phyloP scores from a whole-genome alignment of 768 basidiomycete genomes.

The Amanita rimosa region DNA sequence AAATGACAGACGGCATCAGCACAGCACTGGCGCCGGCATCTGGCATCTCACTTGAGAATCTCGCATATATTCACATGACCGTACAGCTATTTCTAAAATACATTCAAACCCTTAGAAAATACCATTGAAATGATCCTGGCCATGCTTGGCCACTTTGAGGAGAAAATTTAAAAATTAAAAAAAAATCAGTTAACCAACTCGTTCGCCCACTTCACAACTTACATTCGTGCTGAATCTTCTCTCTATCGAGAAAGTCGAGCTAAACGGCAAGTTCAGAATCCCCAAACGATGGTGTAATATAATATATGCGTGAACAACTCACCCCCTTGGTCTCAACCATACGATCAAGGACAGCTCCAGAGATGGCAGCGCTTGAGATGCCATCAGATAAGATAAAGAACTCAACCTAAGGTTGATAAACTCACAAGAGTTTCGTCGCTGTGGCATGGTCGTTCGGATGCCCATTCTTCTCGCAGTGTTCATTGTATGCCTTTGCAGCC shows the following conservation, averaged over 20 bases:
- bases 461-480: conserved; percentile 40
- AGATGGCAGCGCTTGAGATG: conserved; percentile 35
- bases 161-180: too few relatives aligned
- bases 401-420: neutral
- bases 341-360: conserved; percentile 37
- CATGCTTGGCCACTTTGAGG: too few relatives aligned
- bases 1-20: too few relatives aligned
- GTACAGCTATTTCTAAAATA: too few relatives aligned
- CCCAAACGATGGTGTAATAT: neutral
- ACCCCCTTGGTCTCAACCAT: conserved; percentile 45
- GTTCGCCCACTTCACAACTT: neutral
- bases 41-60: too few relatives aligned
- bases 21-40: too few relatives aligned
- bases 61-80: too few relatives aligned
- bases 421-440: conserved; percentile 46
- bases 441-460: conserved; percentile 34
- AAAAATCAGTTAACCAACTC: too few relatives aligned
- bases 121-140: too few relatives aligned
- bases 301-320: conserved; percentile 7
- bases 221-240: conserved; percentile 16
- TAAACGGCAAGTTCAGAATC: conserved; percentile 3
- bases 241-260: conserved; percentile 15
- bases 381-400: neutral
- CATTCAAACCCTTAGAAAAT: too few relatives aligned
- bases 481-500: conserved; percentile 57